Percentiles rank a stretch among this genome's conserved stretches.
Conservation (phyloP, 768 basidiomycete genomes). For the Chlorophyllum brunneum region DNA sequence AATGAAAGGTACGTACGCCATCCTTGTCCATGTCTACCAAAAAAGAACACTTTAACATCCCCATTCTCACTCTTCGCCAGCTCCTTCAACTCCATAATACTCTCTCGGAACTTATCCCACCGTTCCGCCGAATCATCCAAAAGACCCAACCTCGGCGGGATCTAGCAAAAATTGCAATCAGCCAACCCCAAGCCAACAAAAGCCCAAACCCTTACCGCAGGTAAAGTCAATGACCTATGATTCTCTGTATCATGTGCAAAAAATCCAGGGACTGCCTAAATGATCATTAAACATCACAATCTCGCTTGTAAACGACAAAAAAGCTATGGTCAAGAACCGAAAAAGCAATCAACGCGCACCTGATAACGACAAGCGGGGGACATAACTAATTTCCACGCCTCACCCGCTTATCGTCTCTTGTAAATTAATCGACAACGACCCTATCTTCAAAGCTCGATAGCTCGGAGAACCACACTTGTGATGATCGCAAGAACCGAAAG, state of each 20-base stretch:
- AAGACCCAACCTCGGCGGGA: slow-evolving; percentile 60
- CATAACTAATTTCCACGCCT: background rate
- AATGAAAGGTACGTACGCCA: slow-evolving; percentile 44
- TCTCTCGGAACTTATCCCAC: slow-evolving; percentile 43
- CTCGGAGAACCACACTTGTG: no score
- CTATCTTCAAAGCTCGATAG: no score
- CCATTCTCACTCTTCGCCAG: slow-evolving; percentile 21
- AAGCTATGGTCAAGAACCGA: background rate
- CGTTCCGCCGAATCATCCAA: slow-evolving; percentile 43
- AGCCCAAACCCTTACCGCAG: slow-evolving; percentile 1
- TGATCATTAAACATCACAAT: background rate
- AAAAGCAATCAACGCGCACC: background rate
- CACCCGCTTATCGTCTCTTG: no score
- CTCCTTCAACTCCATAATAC: slow-evolving; percentile 42
- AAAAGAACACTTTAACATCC: slow-evolving; percentile 59
- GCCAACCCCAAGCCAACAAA: background rate
- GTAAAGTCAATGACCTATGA: slow-evolving; percentile 4
- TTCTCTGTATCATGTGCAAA: slow-evolving; percentile 7
- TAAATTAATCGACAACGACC: no score
- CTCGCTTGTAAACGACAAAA: no score
- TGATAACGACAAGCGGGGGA: background rate
- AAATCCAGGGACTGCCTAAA: slow-evolving; percentile 8
- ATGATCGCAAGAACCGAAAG: no score
- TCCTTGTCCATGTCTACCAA: slow-evolving; percentile 72
- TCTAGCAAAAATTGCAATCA: slow-evolving; percentile 25